phyloP scores from a whole-genome alignment of 2,329 filamentous ascomycete species.

The Hypoxylon sp. region DNA sequence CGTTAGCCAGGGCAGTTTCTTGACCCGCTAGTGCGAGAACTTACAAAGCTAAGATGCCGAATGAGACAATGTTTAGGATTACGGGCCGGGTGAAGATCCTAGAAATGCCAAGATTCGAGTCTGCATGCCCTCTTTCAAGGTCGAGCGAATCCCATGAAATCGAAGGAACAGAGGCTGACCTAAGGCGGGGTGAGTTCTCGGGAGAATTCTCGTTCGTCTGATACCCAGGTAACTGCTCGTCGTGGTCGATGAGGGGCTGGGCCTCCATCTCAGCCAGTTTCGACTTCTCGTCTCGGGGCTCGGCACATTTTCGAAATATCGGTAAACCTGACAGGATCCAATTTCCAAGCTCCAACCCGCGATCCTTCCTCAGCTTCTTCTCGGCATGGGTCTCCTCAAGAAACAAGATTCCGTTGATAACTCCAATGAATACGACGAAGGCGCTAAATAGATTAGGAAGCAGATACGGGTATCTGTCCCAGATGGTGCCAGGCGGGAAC shows the following conservation, averaged over 20 bases:
- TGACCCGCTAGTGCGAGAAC: conserved; percentile 58
- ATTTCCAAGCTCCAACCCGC: conserved; percentile 81
- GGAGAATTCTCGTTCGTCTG: conserved; percentile 72
- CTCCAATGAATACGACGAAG: conserved; percentile 73
- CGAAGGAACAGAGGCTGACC: conserved; percentile 49
- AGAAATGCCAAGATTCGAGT: conserved; percentile 53
- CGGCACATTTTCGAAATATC: conserved; percentile 55
- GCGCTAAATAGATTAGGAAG: conserved; percentile 71
- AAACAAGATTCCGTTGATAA: conserved; percentile 75
- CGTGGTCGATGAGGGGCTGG: conserved; percentile 72
- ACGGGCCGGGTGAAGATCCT: conserved; percentile 88
- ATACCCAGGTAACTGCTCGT: conserved; percentile 78
- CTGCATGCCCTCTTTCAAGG: conserved; percentile 51
- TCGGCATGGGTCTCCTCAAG: conserved; percentile 94
- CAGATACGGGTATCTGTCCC: conserved; percentile 90
- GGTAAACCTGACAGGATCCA: conserved; percentile 71
- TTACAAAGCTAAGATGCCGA: conserved; percentile 95
- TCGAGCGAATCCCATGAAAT: conserved; percentile 58
- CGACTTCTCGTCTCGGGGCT: conserved; percentile 57
- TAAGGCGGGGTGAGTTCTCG: conserved; percentile 57
- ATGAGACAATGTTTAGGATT: conserved; percentile 87
- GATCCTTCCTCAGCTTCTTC: conserved; percentile 82
- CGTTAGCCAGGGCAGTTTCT: conserved; percentile 36
- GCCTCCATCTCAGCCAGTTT: conserved; percentile 64
- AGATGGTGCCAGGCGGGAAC: conserved; percentile 81